Percentiles rank a stretch among this genome's conserved stretches.
Evolutionary conservation across 345 rosid genomes (phyloP).

Genomic region (Theobroma cacao): DNA sequence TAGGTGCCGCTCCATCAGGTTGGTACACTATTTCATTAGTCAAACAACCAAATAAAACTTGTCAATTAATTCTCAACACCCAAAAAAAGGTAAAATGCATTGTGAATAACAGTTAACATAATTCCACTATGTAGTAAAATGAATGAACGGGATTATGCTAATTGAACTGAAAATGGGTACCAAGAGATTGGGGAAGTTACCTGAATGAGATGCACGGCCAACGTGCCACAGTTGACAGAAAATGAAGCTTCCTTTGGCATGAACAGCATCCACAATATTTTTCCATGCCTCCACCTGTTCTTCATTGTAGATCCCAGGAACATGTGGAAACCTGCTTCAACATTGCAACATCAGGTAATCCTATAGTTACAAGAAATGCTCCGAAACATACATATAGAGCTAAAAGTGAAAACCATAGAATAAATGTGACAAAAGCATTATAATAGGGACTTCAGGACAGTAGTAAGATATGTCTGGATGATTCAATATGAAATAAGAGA

Average conservation of each 20-base stretch:
- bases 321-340: slow-evolving; percentile 65
- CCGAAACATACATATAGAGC: background rate
- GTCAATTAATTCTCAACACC: background rate
- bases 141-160: background rate
- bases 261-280: slow-evolving; percentile 70
- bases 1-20: slow-evolving; percentile 66
- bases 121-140: background rate
- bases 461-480: background rate
- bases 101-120: background rate
- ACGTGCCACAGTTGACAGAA: slow-evolving; percentile 96
- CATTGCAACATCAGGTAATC: slow-evolving; percentile 6
- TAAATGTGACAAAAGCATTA: background rate
- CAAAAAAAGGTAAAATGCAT: background rate
- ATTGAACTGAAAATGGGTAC: background rate
- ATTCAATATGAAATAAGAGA: background rate
- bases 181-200: slow-evolving; percentile 24
- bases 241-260: slow-evolving; percentile 68
- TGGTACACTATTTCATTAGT: slow-evolving; percentile 51
- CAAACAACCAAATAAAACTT: slow-evolving; percentile 4
- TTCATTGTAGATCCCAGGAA: slow-evolving; percentile 80
- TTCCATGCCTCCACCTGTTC: slow-evolving; percentile 91
- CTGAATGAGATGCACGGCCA: slow-evolving; percentile 81
- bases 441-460: too few species aligned
- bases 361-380: background rate
- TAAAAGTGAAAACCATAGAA: background rate